A percentile compares a stretch with the other conserved stretches of the same genome.
Conservation (phyloP, 192 early-diverging fungal species). For the Backusella liffmaniae region DNA sequence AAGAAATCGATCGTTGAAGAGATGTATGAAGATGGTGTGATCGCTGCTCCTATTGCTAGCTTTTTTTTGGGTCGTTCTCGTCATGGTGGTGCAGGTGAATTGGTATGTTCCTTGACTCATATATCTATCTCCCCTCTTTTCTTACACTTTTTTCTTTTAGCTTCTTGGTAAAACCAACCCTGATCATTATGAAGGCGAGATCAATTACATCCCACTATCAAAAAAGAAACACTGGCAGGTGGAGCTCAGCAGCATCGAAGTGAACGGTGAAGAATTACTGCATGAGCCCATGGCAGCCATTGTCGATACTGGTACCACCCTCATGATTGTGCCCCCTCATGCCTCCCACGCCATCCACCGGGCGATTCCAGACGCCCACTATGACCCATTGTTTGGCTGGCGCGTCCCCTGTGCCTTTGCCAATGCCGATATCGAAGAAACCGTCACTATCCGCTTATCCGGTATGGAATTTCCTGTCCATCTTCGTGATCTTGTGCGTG, state of each 20-base stretch:
- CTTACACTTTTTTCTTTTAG: slow-evolving; percentile 12
- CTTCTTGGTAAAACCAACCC: slow-evolving; percentile 52
- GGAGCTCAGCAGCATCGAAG: slow-evolving; percentile 32
- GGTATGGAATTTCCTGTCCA: slow-evolving; percentile 27
- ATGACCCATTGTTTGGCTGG: slow-evolving; percentile 33
- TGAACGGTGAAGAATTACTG: slow-evolving; percentile 23
- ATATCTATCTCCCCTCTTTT: not conserved
- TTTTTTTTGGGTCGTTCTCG: slow-evolving; percentile 30
- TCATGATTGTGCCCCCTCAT: slow-evolving; percentile 44
- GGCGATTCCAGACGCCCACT: slow-evolving; percentile 36
- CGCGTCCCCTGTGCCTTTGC: slow-evolving; percentile 37
- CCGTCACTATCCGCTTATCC: slow-evolving; percentile 31
- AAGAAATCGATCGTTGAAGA: slow-evolving; percentile 13
- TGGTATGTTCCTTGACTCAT: slow-evolving; percentile 21
- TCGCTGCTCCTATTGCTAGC: slow-evolving; percentile 23
- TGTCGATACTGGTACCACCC: slow-evolving; percentile 60
- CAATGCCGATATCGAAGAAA: not conserved
- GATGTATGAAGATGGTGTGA: slow-evolving; percentile 17
- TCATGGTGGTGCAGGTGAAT: slow-evolving; percentile 45
- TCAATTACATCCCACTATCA: slow-evolving; percentile 52
- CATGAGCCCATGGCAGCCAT: slow-evolving; percentile 22
- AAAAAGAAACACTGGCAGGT: slow-evolving; percentile 62
- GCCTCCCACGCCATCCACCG: slow-evolving; percentile 40
- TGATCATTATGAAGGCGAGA: slow-evolving; percentile 51
- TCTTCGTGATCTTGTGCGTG: slow-evolving; percentile 33